These are phyloP conservation scores for Chalaropsis thielavioides DNA, from an alignment of 2,329 filamentous ascomycete genomes.

Conservation along the genomic window DNA sequence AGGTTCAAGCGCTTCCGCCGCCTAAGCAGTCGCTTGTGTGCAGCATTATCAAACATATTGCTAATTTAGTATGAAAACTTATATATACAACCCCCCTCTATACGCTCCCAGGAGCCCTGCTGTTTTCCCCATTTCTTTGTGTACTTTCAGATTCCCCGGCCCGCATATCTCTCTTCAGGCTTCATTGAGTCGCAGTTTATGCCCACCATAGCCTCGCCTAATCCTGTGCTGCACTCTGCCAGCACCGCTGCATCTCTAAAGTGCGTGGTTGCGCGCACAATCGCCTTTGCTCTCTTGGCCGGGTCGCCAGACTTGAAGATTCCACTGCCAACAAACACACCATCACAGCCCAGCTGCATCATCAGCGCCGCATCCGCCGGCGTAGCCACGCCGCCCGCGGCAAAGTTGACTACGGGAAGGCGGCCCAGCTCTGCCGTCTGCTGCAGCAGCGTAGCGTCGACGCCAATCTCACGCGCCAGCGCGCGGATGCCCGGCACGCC, in stretches of 20 bases:
- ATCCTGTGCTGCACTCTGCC: conserved; percentile 70
- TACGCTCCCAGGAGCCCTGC: too few species aligned
- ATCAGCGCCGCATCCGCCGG: conserved; percentile 88
- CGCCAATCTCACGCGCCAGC: conserved; percentile 67
- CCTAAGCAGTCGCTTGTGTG: too few species aligned
- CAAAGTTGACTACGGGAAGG: conserved; percentile 93
- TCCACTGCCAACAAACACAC: conserved; percentile 89
- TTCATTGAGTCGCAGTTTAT: conserved; percentile 73
- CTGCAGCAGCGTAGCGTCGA: conserved; percentile 63
- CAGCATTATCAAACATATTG: too few species aligned
- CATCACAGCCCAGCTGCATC: conserved; percentile 98
- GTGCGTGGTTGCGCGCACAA: conserved; percentile 87
- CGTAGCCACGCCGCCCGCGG: conserved; percentile 97
- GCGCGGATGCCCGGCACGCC: conserved; percentile 45
- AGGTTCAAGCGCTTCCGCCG: too few species aligned
- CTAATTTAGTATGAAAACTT: not conserved
- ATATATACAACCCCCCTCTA: too few species aligned
- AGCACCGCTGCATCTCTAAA: conserved; percentile 73
- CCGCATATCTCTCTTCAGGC: conserved; percentile 67
- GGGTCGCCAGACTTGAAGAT: conserved; percentile 97
- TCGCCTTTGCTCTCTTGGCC: conserved; percentile 77
- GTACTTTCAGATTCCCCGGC: conserved; percentile 58
- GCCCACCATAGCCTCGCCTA: conserved; percentile 97
- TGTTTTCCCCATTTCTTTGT: too few species aligned
- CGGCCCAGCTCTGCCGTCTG: conserved; percentile 78